Evolutionary conservation across 495 filamentous ascomycete species (phyloP).

Genomic region (Trichoderma asperelloides): DNA sequence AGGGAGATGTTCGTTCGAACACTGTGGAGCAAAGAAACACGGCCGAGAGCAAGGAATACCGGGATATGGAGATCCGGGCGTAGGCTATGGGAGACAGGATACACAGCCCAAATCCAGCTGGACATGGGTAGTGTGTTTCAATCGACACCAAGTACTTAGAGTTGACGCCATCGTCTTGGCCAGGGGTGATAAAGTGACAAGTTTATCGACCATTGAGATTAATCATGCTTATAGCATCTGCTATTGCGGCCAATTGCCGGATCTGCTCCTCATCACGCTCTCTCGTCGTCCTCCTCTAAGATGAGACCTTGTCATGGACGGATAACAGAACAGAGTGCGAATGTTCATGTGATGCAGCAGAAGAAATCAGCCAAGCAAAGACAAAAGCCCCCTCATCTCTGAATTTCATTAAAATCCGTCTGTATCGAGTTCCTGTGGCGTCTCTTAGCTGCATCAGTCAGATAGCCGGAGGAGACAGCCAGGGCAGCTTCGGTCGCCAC

Average conservation of each 20-base stretch:
- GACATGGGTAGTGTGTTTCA: background rate
- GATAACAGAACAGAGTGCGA: no score
- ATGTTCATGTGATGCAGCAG: no score
- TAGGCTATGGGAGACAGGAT: background rate
- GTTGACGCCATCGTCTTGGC: constrained; percentile 4
- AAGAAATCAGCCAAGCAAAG: no score
- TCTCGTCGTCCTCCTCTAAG: no score
- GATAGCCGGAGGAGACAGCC: background rate
- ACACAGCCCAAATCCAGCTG: background rate
- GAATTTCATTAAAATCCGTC: background rate
- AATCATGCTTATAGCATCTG: no score
- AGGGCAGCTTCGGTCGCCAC: background rate
- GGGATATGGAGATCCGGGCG: background rate
- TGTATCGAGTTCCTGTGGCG: background rate
- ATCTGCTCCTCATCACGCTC: no score
- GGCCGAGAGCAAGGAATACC: background rate
- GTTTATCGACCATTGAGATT: no score
- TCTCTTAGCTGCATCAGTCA: background rate
- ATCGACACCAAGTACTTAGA: background rate
- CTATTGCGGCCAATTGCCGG: no score
- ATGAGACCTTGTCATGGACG: no score
- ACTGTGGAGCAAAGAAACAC: background rate
- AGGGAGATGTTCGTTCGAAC: background rate
- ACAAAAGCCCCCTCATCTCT: background rate
- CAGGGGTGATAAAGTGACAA: background rate